Evolutionary conservation across 805 yeast species (phyloP).

Genomic region (Komagataella pastoris): DNA sequence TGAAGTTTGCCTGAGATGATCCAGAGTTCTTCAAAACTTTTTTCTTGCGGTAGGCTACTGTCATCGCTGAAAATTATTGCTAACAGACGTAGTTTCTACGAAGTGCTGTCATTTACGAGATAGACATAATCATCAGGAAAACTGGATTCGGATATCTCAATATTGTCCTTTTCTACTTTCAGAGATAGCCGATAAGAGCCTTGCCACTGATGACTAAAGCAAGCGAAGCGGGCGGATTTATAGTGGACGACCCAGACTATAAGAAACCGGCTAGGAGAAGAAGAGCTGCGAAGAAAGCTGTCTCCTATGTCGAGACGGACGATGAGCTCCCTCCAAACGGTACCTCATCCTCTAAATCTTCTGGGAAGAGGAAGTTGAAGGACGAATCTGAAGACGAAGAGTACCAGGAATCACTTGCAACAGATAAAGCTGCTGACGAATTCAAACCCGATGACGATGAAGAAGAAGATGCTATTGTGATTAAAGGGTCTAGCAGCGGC

Average conservation of each 20-base stretch:
- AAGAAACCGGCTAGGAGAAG: constrained; percentile 7
- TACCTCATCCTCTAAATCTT: constrained; percentile 10
- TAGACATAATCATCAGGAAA: not conserved
- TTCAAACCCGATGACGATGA: constrained; percentile 5
- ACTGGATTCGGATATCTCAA: not conserved
- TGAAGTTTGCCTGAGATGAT: not conserved
- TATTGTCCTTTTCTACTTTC: not conserved
- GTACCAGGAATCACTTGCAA: constrained; percentile 10
- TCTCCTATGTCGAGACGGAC: not conserved
- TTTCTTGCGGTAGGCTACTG: not conserved
- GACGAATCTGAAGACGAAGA: constrained; percentile 22
- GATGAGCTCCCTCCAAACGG: constrained; percentile 10
- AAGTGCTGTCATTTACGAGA: not conserved
- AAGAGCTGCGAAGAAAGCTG: constrained; percentile 7
- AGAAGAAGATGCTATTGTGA: constrained; percentile 9
- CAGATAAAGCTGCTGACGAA: constrained; percentile 10
- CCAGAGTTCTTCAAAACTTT: not conserved
- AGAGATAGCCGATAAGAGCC: not conserved
- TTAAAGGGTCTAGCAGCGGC: constrained; percentile 8
- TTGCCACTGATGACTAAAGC: not conserved
- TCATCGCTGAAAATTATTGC: not conserved
- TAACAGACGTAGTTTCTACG: not conserved
- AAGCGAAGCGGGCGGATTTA: constrained; percentile 23
- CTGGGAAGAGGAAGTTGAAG: constrained; percentile 10
- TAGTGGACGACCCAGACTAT: constrained; percentile 21